Conservation (phyloP, 305 asterid species). For the Fraxinus sp. region DNA sequence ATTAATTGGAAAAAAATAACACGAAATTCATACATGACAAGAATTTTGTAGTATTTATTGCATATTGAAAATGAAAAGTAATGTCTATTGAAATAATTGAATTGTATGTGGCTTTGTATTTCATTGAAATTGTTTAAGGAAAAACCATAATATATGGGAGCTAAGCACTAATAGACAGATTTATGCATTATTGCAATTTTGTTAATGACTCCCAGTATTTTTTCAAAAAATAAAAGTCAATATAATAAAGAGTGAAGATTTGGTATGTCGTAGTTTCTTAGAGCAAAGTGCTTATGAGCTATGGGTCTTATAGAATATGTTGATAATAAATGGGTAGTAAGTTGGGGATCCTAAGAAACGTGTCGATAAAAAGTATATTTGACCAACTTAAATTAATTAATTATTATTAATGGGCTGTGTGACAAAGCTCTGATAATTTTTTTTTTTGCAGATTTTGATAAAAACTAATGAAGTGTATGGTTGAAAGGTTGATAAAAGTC, state of each 20-base stretch:
- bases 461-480: not conserved
- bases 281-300: not conserved
- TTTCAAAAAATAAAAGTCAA: not conserved
- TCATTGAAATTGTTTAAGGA: not conserved
- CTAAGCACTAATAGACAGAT: not conserved
- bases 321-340: not conserved
- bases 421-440: not conserved
- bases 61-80: too few species aligned
- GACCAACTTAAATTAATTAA: not conserved
- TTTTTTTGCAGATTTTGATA: not conserved
- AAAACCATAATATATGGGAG: not conserved
- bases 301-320: not conserved
- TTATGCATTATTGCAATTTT: not conserved
- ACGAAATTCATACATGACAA: too few species aligned
- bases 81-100: too few species aligned
- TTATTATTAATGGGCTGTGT: not conserved
- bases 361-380: not conserved
- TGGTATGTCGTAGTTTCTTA: not conserved
- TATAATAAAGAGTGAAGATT: not conserved
- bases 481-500: not conserved
- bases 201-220: not conserved
- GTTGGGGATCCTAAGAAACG: not conserved
- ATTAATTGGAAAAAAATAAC: too few species aligned
- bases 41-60: too few species aligned
- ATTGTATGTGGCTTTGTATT: not conserved